Percentiles rank a stretch among this genome's conserved stretches.
Evolutionary conservation across 257 asterid species (phyloP).

Genomic region (Solanum paucissectum): DNA sequence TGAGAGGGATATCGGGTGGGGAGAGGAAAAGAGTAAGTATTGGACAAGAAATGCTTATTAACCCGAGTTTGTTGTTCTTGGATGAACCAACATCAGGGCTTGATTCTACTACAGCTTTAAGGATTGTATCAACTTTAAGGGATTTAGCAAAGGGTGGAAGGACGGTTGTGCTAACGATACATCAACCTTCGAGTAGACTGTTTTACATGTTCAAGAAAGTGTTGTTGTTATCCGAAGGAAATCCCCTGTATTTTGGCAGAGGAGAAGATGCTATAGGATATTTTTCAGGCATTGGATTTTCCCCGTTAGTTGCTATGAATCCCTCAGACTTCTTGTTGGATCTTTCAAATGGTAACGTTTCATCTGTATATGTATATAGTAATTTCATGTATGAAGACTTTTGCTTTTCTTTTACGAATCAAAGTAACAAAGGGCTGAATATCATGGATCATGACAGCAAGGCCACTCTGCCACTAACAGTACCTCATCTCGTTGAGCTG

Average conservation of each 20-base stretch:
- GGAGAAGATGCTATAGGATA: constrained; percentile 41
- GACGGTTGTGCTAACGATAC: constrained; percentile 69
- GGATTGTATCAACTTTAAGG: constrained; percentile 47
- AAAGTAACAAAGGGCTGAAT: not conserved
- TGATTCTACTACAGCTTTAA: constrained; percentile 73
- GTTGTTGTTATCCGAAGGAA: constrained; percentile 53
- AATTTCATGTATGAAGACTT: not conserved
- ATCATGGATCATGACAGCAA: not conserved
- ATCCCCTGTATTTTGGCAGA: constrained; percentile 58
- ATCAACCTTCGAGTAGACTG: constrained; percentile 79
- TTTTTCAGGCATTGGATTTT: constrained; percentile 40
- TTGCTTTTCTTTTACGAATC: not conserved
- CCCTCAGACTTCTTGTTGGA: constrained; percentile 79
- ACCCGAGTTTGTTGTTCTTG: constrained; percentile 59
- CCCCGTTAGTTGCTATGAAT: constrained; percentile 61
- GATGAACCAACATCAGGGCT: constrained; percentile 90
- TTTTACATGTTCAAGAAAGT: constrained; percentile 74
- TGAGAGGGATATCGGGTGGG: constrained; percentile 75
- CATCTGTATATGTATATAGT: not conserved
- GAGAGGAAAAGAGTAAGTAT: constrained; percentile 77
- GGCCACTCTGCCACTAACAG: not conserved
- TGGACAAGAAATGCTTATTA: constrained; percentile 79
- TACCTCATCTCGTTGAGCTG: not conserved
- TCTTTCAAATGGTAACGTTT: constrained; percentile 61
- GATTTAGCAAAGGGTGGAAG: constrained; percentile 55